Evolutionary conservation across 129 eudicot species (phyloP).

Genomic region (Ambrosia trifida): DNA sequence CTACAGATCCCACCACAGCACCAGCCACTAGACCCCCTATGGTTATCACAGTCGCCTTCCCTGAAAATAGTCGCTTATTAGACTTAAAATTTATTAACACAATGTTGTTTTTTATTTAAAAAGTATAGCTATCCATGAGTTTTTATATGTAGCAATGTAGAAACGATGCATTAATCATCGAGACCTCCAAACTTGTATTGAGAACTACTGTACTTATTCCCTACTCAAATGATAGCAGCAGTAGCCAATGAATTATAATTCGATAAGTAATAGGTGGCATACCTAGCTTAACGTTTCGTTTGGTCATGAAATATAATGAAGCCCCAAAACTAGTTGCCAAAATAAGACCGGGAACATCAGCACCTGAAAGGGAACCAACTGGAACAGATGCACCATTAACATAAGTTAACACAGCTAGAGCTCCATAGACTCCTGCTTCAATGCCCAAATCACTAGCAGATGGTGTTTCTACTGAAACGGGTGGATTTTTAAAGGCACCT

Average conservation of each 20-base stretch:
- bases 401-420: conserved; percentile 81
- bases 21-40: conserved; percentile 91
- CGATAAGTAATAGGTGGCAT: conserved; percentile 19
- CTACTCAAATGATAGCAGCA: background rate
- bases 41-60: conserved; percentile 82
- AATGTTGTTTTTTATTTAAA: background rate
- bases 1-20: conserved; percentile 96
- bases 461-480: conserved; percentile 70
- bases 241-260: background rate
- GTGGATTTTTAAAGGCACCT: conserved; percentile 52
- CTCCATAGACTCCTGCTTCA: conserved; percentile 96
- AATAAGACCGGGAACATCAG: conserved; percentile 94
- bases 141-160: background rate
- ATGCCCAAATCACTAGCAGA: conserved; percentile 74
- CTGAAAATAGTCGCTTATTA: conserved; percentile 41
- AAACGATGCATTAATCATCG: background rate
- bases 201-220: background rate
- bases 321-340: conserved; percentile 95
- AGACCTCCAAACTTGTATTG: background rate
- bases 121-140: background rate
- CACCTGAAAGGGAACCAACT: conserved; percentile 60
- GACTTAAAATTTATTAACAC: conserved; percentile 13
- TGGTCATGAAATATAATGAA: conserved; percentile 92
- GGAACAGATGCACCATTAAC: conserved; percentile 79
- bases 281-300: conserved; percentile 88